A percentile compares a stretch with the other conserved stretches of the same genome.
These are phyloP conservation scores for Mycosphaerella arachidis DNA, from an alignment of 2,329 filamentous ascomycete species.

Conservation along the genomic window DNA sequence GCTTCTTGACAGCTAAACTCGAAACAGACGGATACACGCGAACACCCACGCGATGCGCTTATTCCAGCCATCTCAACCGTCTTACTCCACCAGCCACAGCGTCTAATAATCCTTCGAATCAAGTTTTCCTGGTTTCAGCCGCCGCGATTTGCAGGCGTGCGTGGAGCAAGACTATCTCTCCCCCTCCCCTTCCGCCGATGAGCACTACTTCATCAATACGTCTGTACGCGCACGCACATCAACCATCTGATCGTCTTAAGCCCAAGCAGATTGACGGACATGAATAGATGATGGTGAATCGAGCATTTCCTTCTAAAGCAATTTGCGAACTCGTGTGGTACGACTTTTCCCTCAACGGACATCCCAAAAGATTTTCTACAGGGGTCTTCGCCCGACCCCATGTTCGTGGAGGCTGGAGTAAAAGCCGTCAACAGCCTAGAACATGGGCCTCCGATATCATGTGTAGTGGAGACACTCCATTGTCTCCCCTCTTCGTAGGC, in stretches of 20 bases:
- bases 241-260: no score
- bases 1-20: not conserved
- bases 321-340: no score
- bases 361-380: not conserved
- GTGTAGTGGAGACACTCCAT: no score
- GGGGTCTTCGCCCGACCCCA: not conserved
- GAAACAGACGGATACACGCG: not conserved
- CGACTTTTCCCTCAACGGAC: not conserved
- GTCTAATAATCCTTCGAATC: not conserved
- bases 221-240: not conserved
- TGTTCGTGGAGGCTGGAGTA: not conserved
- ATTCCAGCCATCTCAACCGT: not conserved
- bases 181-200: not conserved
- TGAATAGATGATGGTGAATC: no score
- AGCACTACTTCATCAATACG: not conserved
- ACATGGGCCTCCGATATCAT: not conserved
- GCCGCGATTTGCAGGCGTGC: not conserved
- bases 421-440: not conserved
- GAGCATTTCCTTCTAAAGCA: no score
- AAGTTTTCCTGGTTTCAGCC: not conserved
- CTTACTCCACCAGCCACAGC: not conserved
- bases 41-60: not conserved
- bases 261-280: no score
- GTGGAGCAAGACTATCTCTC: not conserved
- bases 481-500: no score